Evolutionary conservation across 2,329 filamentous ascomycete genomes (phyloP), one percentile per base, ranked within the genome.

Genomic region (Fusarium albosuccineum): DNA sequence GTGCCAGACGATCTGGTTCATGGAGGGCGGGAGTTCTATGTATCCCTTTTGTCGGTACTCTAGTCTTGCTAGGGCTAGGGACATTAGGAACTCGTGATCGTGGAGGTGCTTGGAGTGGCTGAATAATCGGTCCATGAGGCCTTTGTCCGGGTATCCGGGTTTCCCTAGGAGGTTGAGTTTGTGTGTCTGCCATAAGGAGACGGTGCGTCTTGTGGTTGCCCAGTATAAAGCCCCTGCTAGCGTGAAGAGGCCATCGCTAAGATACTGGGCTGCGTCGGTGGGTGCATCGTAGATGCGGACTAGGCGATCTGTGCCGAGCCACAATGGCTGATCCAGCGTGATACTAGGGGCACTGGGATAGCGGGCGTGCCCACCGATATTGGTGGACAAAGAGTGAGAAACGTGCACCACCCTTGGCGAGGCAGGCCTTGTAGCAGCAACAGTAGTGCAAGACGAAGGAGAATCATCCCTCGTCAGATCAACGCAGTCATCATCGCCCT

Each of bases 181-280:
- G 39, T 68, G 54, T 11, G 50, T 62, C 39, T 65, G 68, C 72
- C 72, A 74, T 1, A 73, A 30, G 6, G 64, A 58, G 7, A 74
- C 66, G 1, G 68, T 70, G 11, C 70, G 62, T 29, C 60, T 62
- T 4, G 60, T 66, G 30, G 65, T 68, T 4, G 70, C 70, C 72
- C 72, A 74, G 34, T 73, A 73, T 0, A 74, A n/a, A 1, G 70
- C 67, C 9, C 69, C 70, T 0, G 70, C 60, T 14, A 74, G 59
- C 4, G 72, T 74, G 34, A 49, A 66, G 9, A 74, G 49, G 0
- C 69, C 65, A 4, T 74, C 63, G 0, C 71, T 70, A 10, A 74
- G 68, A 9, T 66, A 74, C 6, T 60, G 70, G 4, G 51, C 46
- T 4, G 66, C 66, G 37, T 73, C 68, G 4, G 60, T 37, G 1